Evolutionary conservation across 2,329 filamentous ascomycete species (phyloP).

Genomic region (Phialophora chinensis): DNA sequence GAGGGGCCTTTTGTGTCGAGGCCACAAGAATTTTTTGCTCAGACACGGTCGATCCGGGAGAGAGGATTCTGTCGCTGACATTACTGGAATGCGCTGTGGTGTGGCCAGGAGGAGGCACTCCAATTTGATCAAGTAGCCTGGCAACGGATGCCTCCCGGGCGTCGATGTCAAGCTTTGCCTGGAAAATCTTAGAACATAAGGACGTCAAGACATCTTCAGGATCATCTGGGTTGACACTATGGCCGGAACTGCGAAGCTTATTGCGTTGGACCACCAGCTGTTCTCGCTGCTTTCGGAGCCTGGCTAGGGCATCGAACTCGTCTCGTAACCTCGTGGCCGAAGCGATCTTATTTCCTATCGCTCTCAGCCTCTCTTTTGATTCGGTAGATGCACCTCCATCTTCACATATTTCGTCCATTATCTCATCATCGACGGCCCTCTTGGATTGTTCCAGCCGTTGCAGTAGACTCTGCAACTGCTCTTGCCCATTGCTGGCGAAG

Average conservation of each 20-base stretch:
- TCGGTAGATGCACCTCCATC: slow-evolving; percentile 33
- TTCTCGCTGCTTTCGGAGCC: slow-evolving; percentile 23
- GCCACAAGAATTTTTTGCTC: slow-evolving; percentile 37
- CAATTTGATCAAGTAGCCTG: slow-evolving; percentile 30
- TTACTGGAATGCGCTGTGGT: slow-evolving; percentile 3
- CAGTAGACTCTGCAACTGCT: slow-evolving; percentile 30
- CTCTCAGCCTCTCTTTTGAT: slow-evolving; percentile 33
- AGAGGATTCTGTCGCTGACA: not conserved
- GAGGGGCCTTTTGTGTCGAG: slow-evolving; percentile 35
- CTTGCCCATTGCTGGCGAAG: slow-evolving; percentile 26
- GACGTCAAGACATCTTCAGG: slow-evolving; percentile 26
- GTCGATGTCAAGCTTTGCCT: slow-evolving; percentile 31
- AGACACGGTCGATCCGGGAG: not conserved
- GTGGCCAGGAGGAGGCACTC: slow-evolving; percentile 23
- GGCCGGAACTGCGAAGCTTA: slow-evolving; percentile 39
- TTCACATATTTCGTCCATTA: slow-evolving; percentile 38
- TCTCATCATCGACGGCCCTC: slow-evolving; percentile 26
- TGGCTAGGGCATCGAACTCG: slow-evolving; percentile 41
- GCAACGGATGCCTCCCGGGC: slow-evolving; percentile 24
- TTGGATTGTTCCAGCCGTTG: slow-evolving; percentile 34
- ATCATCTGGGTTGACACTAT: slow-evolving; percentile 34
- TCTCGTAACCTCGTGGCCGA: slow-evolving; percentile 43
- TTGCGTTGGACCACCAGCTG: slow-evolving; percentile 42
- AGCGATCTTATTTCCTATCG: slow-evolving; percentile 46
- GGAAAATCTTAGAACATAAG: slow-evolving; percentile 30